phyloP scores from a whole-genome alignment of 495 filamentous ascomycete species.

The Daldinia vernicosa region DNA sequence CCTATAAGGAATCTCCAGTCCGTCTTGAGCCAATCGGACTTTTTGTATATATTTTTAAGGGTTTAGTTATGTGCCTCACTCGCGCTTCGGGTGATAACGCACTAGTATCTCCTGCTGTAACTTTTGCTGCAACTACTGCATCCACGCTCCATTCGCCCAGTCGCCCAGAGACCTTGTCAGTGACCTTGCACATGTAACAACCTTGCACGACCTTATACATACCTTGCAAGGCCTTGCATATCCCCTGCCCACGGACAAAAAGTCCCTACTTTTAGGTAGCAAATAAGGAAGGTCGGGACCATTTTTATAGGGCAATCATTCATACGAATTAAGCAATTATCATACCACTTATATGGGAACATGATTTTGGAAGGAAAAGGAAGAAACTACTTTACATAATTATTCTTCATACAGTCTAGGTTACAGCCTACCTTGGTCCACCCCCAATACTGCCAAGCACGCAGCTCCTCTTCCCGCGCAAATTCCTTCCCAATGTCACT shows the following conservation, averaged over 20 bases:
- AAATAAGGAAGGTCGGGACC: not conserved
- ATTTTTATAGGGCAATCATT: not conserved
- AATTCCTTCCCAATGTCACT: not conserved
- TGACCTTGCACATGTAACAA: not conserved
- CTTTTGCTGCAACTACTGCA: not conserved
- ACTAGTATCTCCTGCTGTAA: not conserved
- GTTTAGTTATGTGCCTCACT: not conserved
- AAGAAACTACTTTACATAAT: not conserved
- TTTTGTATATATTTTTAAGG: not conserved
- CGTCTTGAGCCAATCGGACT: not conserved
- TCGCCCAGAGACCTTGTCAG: not conserved
- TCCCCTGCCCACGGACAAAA: not conserved
- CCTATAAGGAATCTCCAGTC: not conserved
- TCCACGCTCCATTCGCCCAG: not conserved
- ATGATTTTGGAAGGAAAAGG: not conserved
- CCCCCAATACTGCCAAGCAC: not conserved
- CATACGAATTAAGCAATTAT: not conserved
- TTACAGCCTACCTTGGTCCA: too few relatives aligned
- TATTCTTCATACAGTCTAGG: too few relatives aligned
- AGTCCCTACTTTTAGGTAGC: not conserved
- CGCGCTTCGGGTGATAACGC: not conserved
- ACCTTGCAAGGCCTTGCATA: not conserved
- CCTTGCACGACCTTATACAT: not conserved
- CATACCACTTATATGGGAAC: constrained; percentile 5
- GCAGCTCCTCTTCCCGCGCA: not conserved